Conservation (phyloP, 345 rosid genomes). For the Eucalyptus coolabah region DNA sequence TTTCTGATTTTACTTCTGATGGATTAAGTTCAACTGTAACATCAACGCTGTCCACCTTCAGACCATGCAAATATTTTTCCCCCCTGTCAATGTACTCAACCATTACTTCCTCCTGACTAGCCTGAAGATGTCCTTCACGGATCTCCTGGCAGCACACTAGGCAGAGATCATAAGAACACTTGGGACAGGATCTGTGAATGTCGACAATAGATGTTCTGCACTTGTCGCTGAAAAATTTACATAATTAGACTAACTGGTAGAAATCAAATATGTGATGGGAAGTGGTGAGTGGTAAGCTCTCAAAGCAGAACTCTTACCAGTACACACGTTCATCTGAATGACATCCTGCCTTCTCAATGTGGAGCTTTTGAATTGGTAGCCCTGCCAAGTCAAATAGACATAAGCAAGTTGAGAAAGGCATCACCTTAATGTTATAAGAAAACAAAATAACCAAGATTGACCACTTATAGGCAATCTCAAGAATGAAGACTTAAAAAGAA, state of each 20-base stretch:
- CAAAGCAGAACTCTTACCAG: conserved; percentile 7
- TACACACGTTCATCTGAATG: conserved; percentile 13
- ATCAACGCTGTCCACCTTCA: neutral
- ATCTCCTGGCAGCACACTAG: conserved; percentile 25
- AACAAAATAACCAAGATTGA: neutral
- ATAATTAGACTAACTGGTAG: neutral
- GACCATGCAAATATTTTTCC: conserved; percentile 18
- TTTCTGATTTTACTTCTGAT: neutral
- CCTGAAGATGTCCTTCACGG: conserved; percentile 16
- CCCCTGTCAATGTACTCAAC: neutral
- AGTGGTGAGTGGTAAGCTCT: neutral
- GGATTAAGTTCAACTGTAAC: neutral
- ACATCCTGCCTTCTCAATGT: conserved; percentile 1
- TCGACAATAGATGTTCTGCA: conserved; percentile 36
- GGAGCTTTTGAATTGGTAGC: neutral
- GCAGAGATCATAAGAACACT: conserved; percentile 27
- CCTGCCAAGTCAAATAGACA: conserved; percentile 2
- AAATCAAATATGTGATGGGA: neutral
- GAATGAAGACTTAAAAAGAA: neutral
- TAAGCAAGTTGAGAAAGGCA: neutral
- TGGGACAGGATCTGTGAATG: conserved; percentile 24
- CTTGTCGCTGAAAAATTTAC: conserved; percentile 11
- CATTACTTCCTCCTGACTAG: neutral
- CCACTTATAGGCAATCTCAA: neutral
- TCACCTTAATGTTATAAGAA: neutral